These are phyloP conservation scores for Tubosaeta sp. DNA, from an alignment of 768 basidiomycete genomes.

Conservation along the genomic window DNA sequence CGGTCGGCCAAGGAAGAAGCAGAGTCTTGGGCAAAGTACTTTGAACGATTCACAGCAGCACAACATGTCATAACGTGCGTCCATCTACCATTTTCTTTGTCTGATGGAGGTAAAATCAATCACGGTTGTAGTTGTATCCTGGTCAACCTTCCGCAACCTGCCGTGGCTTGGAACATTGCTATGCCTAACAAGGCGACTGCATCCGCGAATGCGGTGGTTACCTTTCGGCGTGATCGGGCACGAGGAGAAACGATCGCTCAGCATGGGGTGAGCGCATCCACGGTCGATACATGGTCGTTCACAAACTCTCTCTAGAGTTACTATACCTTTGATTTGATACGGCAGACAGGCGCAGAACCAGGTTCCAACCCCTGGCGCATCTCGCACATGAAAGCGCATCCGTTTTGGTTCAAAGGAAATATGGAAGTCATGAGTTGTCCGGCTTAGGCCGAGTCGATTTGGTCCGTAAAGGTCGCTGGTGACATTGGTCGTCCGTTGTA, in stretches of 20 bases:
- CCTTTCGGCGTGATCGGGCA: constrained; percentile 22
- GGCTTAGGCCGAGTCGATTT: background rate
- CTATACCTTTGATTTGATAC: constrained; percentile 24
- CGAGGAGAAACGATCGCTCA: constrained; percentile 20
- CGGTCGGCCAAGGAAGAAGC: constrained; percentile 15
- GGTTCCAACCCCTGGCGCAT: constrained; percentile 25
- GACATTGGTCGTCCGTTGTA: background rate
- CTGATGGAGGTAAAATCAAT: background rate
- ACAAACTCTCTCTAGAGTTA: constrained; percentile 9
- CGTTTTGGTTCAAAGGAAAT: constrained; percentile 27
- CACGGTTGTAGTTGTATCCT: constrained; percentile 16
- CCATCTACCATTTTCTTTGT: background rate
- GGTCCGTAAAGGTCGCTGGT: background rate
- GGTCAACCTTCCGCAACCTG: constrained; percentile 26
- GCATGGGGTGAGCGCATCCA: constrained; percentile 18
- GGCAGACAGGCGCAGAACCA: constrained; percentile 9
- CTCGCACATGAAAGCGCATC: constrained; percentile 24
- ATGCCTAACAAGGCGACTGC: constrained; percentile 17
- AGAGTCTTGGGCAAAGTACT: constrained; percentile 18
- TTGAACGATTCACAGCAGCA: constrained; percentile 19
- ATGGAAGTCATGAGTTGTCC: constrained; percentile 20
- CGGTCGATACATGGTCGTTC: background rate
- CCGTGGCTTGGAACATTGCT: constrained; percentile 16
- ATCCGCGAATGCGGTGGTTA: constrained; percentile 23
- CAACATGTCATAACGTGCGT: constrained; percentile 25